A percentile compares a stretch with the other conserved stretches of the same genome.
Conservation (phyloP, 2,329 filamentous ascomycete species). For the Arthroderma sp. region DNA sequence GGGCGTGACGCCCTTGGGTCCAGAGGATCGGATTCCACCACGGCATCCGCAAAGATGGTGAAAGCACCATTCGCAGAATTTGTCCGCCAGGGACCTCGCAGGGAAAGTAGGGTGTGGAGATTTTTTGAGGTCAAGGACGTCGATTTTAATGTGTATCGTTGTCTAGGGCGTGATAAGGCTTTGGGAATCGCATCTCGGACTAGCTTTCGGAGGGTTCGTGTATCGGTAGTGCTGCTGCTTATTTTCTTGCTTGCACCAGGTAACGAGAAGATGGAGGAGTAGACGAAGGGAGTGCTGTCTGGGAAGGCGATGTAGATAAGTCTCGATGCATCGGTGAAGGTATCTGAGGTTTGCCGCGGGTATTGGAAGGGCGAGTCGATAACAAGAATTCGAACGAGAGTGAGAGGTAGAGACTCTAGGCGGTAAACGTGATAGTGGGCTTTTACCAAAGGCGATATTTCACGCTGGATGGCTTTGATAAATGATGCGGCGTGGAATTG, state of each 20-base stretch:
- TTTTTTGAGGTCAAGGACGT: slow-evolving; percentile 60
- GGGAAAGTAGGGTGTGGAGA: slow-evolving; percentile 54
- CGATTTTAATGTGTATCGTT: slow-evolving; percentile 55
- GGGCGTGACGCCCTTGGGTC: slow-evolving; percentile 25
- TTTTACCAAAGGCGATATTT: slow-evolving; percentile 66
- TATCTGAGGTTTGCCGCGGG: slow-evolving; percentile 27
- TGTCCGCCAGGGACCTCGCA: slow-evolving; percentile 54
- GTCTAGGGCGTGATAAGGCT: slow-evolving; percentile 61
- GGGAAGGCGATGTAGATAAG: slow-evolving; percentile 74
- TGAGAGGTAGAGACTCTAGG: slow-evolving; percentile 50
- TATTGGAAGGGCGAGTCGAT: slow-evolving; percentile 67
- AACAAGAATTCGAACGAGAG: slow-evolving; percentile 66
- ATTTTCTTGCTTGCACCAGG: slow-evolving; percentile 26
- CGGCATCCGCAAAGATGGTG: slow-evolving; percentile 60
- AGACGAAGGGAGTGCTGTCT: slow-evolving; percentile 63
- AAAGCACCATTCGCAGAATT: slow-evolving; percentile 67
- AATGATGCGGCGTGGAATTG: slow-evolving; percentile 73
- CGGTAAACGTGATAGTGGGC: slow-evolving; percentile 70
- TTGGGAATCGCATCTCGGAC: slow-evolving; percentile 71
- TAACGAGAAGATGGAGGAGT: slow-evolving; percentile 41
- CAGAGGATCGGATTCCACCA: slow-evolving; percentile 37
- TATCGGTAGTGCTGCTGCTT: slow-evolving; percentile 31
- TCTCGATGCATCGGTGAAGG: slow-evolving; percentile 47
- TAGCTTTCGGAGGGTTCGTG: slow-evolving; percentile 53
- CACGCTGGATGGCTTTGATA: slow-evolving; percentile 58